Evolutionary conservation across 2,329 filamentous ascomycete species (phyloP).

Genomic region (Rhinocladiella mackenziei): DNA sequence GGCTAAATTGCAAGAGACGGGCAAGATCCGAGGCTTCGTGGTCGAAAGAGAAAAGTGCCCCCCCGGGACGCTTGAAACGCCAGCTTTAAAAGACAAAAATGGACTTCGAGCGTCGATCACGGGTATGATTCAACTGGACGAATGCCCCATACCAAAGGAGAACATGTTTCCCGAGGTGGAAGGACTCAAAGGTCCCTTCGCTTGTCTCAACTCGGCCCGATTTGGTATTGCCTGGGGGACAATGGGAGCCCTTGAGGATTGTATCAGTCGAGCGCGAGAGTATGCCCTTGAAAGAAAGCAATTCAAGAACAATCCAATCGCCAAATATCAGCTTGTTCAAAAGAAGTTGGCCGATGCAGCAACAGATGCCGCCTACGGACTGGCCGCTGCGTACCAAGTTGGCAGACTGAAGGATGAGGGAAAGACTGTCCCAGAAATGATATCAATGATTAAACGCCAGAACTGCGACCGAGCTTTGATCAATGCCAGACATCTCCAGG

Average conservation of each 20-base stretch:
- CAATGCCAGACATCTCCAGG: constrained; percentile 77
- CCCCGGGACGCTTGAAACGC: constrained; percentile 83
- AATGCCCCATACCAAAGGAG: constrained; percentile 77
- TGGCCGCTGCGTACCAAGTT: constrained; percentile 85
- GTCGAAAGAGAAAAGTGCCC: constrained; percentile 82
- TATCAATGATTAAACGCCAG: constrained; percentile 92
- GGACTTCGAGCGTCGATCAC: constrained; percentile 89
- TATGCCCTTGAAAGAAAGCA: constrained; percentile 93
- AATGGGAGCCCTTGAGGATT: constrained; percentile 92
- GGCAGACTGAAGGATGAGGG: constrained; percentile 89
- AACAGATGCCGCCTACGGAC: constrained; percentile 86
- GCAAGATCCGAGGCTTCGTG: constrained; percentile 90
- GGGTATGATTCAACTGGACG: constrained; percentile 95
- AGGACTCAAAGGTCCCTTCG: constrained; percentile 83
- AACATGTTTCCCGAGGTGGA: constrained; percentile 94
- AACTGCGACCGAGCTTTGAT: constrained; percentile 88
- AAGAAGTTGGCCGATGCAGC: constrained; percentile 93
- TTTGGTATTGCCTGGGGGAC: constrained; percentile 92
- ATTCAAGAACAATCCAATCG: constrained; percentile 92
- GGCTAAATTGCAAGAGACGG: constrained; percentile 87
- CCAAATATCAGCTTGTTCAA: constrained; percentile 94
- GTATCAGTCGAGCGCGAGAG: constrained; percentile 70
- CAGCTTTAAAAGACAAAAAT: constrained; percentile 90
- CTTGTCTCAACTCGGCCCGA: constrained; percentile 87
- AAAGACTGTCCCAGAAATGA: constrained; percentile 88